phyloP scores from a whole-genome alignment of 1,284 basidiomycete genomes.

The Veloporphyrellus conicus region DNA sequence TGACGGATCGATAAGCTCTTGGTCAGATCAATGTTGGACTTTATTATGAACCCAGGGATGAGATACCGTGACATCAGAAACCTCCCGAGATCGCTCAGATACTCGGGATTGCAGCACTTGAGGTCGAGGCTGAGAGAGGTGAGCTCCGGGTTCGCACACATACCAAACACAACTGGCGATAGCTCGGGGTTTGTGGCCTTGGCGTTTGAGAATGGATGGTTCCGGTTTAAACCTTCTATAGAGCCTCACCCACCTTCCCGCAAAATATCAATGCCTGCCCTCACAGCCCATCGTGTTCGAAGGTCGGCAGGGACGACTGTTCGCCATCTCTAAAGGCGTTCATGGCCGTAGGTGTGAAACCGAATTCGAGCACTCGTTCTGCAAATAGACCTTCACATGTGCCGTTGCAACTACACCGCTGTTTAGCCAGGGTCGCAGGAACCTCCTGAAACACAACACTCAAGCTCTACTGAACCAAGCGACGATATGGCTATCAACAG shows the following conservation, averaged over 20 bases:
- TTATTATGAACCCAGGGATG: neutral
- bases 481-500: neutral
- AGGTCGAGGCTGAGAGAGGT: neutral
- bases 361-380: neutral
- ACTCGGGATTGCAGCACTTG: neutral
- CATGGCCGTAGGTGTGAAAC: conserved; percentile 4
- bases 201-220: conserved; percentile 16
- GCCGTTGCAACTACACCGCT: conserved; percentile 10
- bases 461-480: neutral
- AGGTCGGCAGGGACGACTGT: neutral
- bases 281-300: neutral
- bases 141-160: neutral
- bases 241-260: neutral
- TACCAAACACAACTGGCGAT: neutral
- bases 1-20: conserved; percentile 1
- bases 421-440: conserved; percentile 17
- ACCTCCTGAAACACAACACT: conserved; percentile 4
- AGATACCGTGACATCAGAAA: neutral
- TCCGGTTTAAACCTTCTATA: neutral
- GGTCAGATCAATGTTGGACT: neutral
- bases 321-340: neutral
- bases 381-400: conserved; percentile 1
- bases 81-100: neutral
- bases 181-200: neutral
- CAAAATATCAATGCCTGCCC: neutral